These are phyloP conservation scores for Artemisia tridentata DNA, from an alignment of 129 eudicot species.

Conservation along the genomic window DNA sequence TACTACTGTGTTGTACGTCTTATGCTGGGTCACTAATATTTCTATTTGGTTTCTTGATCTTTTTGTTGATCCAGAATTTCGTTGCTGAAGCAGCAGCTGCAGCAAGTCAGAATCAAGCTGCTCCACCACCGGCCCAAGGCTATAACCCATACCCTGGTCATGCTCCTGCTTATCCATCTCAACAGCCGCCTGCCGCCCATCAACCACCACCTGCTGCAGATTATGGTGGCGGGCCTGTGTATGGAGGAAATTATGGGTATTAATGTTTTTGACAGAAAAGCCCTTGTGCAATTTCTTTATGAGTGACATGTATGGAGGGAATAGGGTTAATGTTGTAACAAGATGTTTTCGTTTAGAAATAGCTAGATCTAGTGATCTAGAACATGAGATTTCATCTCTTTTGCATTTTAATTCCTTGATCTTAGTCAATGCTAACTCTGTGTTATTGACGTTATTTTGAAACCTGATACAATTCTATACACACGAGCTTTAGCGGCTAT, in stretches of 20 bases:
- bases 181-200: constrained; percentile 37
- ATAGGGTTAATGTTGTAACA: constrained; percentile 30
- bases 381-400: constrained; percentile 1
- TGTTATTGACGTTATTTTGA: constrained; percentile 12
- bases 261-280: constrained; percentile 30
- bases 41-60: constrained; percentile 21
- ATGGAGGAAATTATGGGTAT: constrained; percentile 78
- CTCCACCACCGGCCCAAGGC: constrained; percentile 59
- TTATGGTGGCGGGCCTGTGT: constrained; percentile 53
- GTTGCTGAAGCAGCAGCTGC: constrained; percentile 76
- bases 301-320: constrained; percentile 1
- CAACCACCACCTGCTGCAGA: constrained; percentile 54
- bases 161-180: constrained; percentile 52
- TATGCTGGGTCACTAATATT: not conserved
- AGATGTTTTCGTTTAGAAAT: constrained; percentile 18
- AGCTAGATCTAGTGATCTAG: constrained; percentile 15
- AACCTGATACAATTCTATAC: no score
- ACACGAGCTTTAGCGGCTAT: no score
- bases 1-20: not conserved
- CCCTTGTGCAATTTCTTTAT: constrained; percentile 9
- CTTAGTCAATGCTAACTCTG: constrained; percentile 1
- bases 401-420: constrained; percentile 14
- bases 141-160: constrained; percentile 61
- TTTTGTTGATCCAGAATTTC: constrained; percentile 55
- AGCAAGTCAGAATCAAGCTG: constrained; percentile 45